A percentile compares a stretch with the other conserved stretches of the same genome.
Evolutionary conservation across 1,284 basidiomycete genomes (phyloP).

Genomic region (Leccinum pseudoinsigne): DNA sequence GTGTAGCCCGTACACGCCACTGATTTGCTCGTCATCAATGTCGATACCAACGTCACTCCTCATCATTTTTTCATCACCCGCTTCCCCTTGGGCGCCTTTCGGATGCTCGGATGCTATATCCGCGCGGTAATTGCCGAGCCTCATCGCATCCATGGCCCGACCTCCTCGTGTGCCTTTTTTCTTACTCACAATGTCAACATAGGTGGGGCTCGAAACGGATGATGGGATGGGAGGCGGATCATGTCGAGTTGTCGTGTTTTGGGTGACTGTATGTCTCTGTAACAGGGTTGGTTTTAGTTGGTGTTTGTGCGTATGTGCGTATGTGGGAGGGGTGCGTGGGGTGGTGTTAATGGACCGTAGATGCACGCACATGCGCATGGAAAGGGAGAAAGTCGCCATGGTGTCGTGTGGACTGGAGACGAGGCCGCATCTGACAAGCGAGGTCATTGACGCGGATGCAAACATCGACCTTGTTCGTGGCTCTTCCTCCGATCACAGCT

Average conservation of each 20-base stretch:
- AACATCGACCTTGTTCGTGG: neutral
- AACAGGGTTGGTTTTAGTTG: constrained; percentile 1
- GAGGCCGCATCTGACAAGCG: neutral
- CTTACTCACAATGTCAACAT: neutral
- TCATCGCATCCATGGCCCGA: constrained; percentile 3
- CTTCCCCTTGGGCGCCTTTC: constrained; percentile 5
- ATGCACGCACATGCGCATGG: neutral
- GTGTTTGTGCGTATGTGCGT: neutral
- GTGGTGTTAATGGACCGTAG: neutral
- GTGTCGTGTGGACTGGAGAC: neutral
- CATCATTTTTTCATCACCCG: constrained; percentile 4
- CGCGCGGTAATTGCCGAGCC: constrained; percentile 1
- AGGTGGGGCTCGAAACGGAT: constrained; percentile 7
- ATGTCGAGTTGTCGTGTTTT: constrained; percentile 5
- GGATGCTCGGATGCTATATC: constrained; percentile 14
- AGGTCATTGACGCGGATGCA: neutral
- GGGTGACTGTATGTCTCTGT: constrained; percentile 1
- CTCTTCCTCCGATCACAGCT: neutral
- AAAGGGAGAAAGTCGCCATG: neutral
- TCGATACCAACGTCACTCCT: constrained; percentile 3
- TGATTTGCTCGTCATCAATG: constrained; percentile 1
- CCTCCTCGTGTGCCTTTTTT: neutral
- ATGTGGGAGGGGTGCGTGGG: neutral
- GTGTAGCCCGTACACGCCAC: neutral
- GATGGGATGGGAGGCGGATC: constrained; percentile 5